Conservation (phyloP, 1,284 basidiomycete genomes). For the Ganoderma lingzhi region DNA sequence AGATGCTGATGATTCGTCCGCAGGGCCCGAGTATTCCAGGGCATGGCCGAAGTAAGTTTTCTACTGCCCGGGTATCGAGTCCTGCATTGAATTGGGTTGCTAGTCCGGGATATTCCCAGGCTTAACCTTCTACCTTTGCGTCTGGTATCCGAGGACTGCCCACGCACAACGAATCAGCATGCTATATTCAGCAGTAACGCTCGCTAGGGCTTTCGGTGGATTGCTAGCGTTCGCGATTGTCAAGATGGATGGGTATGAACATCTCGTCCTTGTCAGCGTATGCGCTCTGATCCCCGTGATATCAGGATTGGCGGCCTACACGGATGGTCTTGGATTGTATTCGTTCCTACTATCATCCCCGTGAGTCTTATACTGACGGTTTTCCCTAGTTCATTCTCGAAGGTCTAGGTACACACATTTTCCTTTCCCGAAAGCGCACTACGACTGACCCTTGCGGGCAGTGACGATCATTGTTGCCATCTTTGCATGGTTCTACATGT, state of each 20-base stretch:
- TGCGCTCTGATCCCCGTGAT: not conserved
- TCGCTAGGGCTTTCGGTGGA: slow-evolving; percentile 46
- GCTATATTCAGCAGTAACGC: slow-evolving; percentile 63
- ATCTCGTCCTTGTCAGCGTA: too few species aligned
- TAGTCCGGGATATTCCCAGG: slow-evolving; percentile 60
- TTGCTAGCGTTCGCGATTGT: slow-evolving; percentile 20
- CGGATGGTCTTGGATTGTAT: slow-evolving; percentile 21
- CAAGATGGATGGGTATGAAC: slow-evolving; percentile 19
- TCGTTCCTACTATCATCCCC: not conserved
- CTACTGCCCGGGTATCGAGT: slow-evolving; percentile 41
- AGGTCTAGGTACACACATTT: not conserved
- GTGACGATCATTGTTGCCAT: slow-evolving; percentile 12
- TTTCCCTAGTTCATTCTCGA: slow-evolving; percentile 15
- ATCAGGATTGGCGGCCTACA: slow-evolving; percentile 7
- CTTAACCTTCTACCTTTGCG: slow-evolving; percentile 59
- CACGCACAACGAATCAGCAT: slow-evolving; percentile 40
- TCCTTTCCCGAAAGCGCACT: too few species aligned
- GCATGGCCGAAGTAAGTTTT: slow-evolving; percentile 13
- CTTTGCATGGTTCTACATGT: slow-evolving; percentile 18
- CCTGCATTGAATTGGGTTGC: slow-evolving; percentile 48
- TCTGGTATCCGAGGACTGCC: slow-evolving; percentile 27
- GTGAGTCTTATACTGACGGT: not conserved
- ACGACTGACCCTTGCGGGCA: not conserved
- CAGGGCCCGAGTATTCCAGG: slow-evolving; percentile 20
- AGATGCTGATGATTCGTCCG: too few species aligned